Evolutionary conservation across 768 basidiomycete species (phyloP).

Genomic region (Pisolithus albus): DNA sequence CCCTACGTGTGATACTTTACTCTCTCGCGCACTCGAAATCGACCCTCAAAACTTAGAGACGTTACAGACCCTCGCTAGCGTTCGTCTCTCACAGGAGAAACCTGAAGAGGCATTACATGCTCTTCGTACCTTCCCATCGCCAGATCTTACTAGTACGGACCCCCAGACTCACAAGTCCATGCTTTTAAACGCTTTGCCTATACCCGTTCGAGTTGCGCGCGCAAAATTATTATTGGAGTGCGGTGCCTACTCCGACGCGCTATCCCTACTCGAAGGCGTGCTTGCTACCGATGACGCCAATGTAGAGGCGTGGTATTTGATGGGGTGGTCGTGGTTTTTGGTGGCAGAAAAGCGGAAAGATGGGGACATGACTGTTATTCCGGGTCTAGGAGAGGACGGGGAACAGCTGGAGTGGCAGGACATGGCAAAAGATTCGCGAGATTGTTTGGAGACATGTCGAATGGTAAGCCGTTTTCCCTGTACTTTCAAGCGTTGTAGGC

Average conservation of each 20-base stretch:
- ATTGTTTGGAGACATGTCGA: slow-evolving; percentile 80
- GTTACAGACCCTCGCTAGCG: slow-evolving; percentile 73
- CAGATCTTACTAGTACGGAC: slow-evolving; percentile 2
- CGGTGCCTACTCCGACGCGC: slow-evolving; percentile 58
- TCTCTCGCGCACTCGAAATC: slow-evolving; percentile 62
- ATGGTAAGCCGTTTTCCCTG: slow-evolving; percentile 40
- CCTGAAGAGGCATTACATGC: slow-evolving; percentile 67
- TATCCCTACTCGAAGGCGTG: slow-evolving; percentile 70
- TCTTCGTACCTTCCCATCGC: slow-evolving; percentile 18
- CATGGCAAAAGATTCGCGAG: slow-evolving; percentile 67
- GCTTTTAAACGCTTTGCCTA: slow-evolving; percentile 37
- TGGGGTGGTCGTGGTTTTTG: slow-evolving; percentile 90
- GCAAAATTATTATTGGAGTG: slow-evolving; percentile 83
- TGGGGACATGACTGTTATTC: slow-evolving; percentile 36
- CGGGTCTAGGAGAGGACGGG: slow-evolving; percentile 26
- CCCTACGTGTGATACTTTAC: slow-evolving; percentile 70
- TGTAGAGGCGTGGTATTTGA: slow-evolving; percentile 90
- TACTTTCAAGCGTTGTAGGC: background rate
- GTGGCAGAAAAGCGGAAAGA: slow-evolving; percentile 69
- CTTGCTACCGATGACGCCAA: slow-evolving; percentile 79
- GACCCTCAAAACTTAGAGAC: slow-evolving; percentile 77
- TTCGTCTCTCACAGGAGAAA: slow-evolving; percentile 81
- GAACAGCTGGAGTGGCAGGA: slow-evolving; percentile 63
- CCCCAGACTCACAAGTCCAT: slow-evolving; percentile 31
- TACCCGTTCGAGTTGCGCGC: slow-evolving; percentile 64